These are phyloP conservation scores for Coemansia erecta DNA, from an alignment of 192 early-diverging fungal genomes.

Conservation along the genomic window DNA sequence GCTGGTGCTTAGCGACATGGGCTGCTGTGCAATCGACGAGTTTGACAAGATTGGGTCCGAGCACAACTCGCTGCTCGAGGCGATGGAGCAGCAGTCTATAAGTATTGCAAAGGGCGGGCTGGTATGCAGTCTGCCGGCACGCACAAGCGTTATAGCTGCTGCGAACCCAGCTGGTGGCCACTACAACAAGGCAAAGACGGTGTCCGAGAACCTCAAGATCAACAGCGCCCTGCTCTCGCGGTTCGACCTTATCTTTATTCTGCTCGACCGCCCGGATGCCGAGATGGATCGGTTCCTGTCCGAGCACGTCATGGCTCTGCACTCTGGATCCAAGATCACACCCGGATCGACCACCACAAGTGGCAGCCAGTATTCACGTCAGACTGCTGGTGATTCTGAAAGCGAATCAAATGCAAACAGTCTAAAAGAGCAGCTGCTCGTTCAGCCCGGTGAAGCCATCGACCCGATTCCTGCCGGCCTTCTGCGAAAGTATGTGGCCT, in stretches of 20 bases:
- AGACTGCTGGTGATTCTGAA: not conserved
- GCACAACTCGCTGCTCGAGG: conserved; percentile 75
- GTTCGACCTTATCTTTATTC: conserved; percentile 81
- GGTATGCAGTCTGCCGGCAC: conserved; percentile 76
- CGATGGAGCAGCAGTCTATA: conserved; percentile 87
- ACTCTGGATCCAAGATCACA: conserved; percentile 33
- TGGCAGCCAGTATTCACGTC: not conserved
- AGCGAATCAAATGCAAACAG: conserved; percentile 2
- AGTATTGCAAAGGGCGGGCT: conserved; percentile 87
- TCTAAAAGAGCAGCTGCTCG: conserved; percentile 34
- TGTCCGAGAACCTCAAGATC: conserved; percentile 81
- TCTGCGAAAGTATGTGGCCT: conserved; percentile 83
- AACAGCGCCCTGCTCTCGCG: conserved; percentile 69
- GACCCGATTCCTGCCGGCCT: conserved; percentile 63
- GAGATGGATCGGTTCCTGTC: conserved; percentile 79
- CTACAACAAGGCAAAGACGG: conserved; percentile 84
- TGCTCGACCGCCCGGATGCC: conserved; percentile 76
- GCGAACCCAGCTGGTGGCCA: conserved; percentile 85
- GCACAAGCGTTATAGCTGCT: conserved; percentile 82
- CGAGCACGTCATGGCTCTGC: conserved; percentile 75
- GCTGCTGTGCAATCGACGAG: conserved; percentile 88
- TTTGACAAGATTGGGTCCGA: conserved; percentile 88
- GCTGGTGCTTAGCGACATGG: conserved; percentile 85
- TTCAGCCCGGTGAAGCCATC: conserved; percentile 58
- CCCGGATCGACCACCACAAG: not conserved